Base-by-base conservation (phyloP, 805 yeast species). In the Lipomyces yamanashiensis region DNA sequence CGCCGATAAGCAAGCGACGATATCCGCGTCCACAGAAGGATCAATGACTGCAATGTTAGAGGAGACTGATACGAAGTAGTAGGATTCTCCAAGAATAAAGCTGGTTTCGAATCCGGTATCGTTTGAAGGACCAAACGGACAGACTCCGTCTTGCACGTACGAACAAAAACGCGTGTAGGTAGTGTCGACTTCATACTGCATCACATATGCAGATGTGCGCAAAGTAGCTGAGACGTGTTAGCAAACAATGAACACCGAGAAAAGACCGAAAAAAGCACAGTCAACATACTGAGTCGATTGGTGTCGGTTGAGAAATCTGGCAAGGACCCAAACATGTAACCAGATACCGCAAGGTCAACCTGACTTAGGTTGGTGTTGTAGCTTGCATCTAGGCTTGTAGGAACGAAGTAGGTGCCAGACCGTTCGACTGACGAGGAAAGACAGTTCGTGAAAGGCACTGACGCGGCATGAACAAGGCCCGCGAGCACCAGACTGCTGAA, bases 1-100 rank as follows among this genome's bases (percentile, higher is more conserved):
- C 5, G 82, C 73, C 17, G 73, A 69, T 21, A 80, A 73, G 65
- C 90, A 87, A 1, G 84, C 85, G 10, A 86, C 70, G 12, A 72
- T 64, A 15, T 58, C 45, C 1, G 75, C 73, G 36, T 66, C 64
- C 7, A 57, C 61, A 5, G 68, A 49, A 10, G 75, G 70, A 44
- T 67, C 69, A n/a, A 74, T 70, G 39, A 74, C 71, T 39, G 61
- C 64, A 15, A 74, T 54, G 15, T 66, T 61, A 39, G 74, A 67
- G 41, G 67, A 64, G 17, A 74, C 39, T 4, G 72, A 61, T 7
- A 73, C 68, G 4, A 68, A 64, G 37, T 66, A 66, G 52, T 53
- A 58, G n/a, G 58, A 28, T n/a, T 23, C 8, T 2, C 8, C 39
- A 8, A 66, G 58, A 12, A 48, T 13, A 37, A 28, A 44, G 19